Base-by-base conservation (phyloP, 192 early-diverging fungal species). In the Entomortierella chlamydospora region DNA sequence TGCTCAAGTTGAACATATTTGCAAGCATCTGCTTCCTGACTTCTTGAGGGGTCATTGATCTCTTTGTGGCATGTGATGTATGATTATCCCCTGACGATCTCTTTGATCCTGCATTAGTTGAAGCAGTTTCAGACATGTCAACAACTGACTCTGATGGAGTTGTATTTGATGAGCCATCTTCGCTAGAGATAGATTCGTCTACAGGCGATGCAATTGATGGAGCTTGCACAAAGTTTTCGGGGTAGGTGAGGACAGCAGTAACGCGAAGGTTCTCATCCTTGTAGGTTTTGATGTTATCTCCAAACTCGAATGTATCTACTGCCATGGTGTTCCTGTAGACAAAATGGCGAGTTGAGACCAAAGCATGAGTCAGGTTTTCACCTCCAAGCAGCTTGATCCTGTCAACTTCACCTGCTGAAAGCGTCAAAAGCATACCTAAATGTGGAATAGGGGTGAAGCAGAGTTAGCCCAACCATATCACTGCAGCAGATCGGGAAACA, bases 401-500 rank as follows among this genome's bases (percentile, higher is more conserved):
- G 43, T 83, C 60, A 43, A 82, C 72, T 13, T 95, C 94, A 0
- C 87, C 84, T 76, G 95, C 95, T 4, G 95, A 89, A 61, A 97
- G 68, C 11, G 95, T 98, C 66, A 99, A 86, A 23, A 99, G 74
- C 93, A 99, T 93, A 28, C 97, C 92, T 93, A 68, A n/a, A 59
- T 57, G 23, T 33, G 33, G 26, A 64, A 41, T 22, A 55, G 30
- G 25, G 29, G 58, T 30, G 22, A n/a, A 20, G 10, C 12, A 13
- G 6, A 42, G 8, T 47, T 4, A 47, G 45, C 15, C 20, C 2
- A 4, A 47, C 15, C 15, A 20, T 4, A 11, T 47, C 20, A 47
- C 3, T 47, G 15, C 45, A 4, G 45, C 4, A 3, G 45, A 20
- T 47, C 20, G 15, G 15, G 6, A 9, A 13, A 41, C 13, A 13